Evolutionary conservation across 1,139 yeast genomes (phyloP).

Genomic region (Suhomyces wounanorum): DNA sequence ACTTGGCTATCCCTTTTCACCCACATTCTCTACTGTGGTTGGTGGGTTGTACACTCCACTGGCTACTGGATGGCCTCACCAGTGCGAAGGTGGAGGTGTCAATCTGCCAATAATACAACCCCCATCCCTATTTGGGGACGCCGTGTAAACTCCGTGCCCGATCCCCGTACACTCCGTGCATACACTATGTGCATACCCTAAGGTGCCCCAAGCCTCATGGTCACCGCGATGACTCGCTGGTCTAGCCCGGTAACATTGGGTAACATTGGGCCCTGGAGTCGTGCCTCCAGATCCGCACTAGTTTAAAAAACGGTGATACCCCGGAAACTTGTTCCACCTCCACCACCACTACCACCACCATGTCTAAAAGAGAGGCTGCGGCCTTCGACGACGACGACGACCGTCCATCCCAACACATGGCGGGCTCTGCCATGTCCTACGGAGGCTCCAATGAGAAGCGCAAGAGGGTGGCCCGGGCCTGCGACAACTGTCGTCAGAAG

Average conservation of each 20-base stretch:
- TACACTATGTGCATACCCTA: not conserved
- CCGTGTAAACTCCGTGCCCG: not conserved
- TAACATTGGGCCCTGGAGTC: not conserved
- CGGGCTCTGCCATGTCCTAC: not conserved
- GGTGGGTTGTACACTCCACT: too few relatives aligned
- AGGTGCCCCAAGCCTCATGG: not conserved
- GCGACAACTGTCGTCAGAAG: conserved; percentile 76
- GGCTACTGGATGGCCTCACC: too few relatives aligned
- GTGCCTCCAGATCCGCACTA: not conserved
- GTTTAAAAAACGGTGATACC: not conserved
- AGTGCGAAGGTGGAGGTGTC: not conserved
- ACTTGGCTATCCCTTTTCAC: too few relatives aligned
- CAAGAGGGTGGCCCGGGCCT: conserved; percentile 80
- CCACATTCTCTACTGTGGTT: too few relatives aligned
- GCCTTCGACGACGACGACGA: not conserved
- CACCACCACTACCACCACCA: not conserved
- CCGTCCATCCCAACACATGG: not conserved
- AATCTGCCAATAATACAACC: not conserved
- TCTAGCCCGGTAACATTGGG: not conserved
- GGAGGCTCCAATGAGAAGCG: conserved; percentile 44
- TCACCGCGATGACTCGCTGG: not conserved
- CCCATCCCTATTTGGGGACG: not conserved
- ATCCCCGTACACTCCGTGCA: not conserved
- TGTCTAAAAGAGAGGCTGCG: conserved; percentile 8
- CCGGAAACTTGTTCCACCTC: not conserved